A percentile compares a stretch with the other conserved stretches of the same genome.
phyloP scores from a whole-genome alignment of 1,139 yeast species.

The Sugiyamaella neomexicana region DNA sequence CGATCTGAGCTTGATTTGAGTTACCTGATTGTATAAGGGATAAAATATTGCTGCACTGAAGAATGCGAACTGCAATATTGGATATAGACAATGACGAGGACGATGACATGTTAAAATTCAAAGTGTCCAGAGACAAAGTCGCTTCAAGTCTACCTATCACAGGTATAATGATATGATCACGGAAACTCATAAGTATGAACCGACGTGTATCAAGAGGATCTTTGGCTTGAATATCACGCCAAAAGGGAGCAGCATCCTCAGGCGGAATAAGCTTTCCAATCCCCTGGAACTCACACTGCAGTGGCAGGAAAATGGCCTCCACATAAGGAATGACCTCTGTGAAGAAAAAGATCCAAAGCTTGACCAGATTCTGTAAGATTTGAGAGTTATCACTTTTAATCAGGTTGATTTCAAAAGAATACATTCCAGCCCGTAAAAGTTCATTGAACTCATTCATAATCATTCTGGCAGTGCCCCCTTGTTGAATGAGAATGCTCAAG shows the following conservation, averaged over 20 bases:
- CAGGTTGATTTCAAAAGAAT: conserved; percentile 40
- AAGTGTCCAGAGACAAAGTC: conserved; percentile 32
- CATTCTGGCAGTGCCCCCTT: conserved; percentile 42
- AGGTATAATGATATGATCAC: conserved; percentile 43
- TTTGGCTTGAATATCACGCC: conserved; percentile 41
- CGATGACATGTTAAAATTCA: conserved; percentile 25
- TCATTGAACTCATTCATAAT: conserved; percentile 50
- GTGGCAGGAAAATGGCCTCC: conserved; percentile 59
- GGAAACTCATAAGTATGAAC: conserved; percentile 38
- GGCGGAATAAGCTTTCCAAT: conserved; percentile 39
- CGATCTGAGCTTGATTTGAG: conserved; percentile 54
- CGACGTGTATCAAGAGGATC: conserved; percentile 38
- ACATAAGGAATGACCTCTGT: conserved; percentile 55
- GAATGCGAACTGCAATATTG: conserved; percentile 43
- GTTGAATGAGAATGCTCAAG: conserved; percentile 46
- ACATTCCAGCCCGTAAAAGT: conserved; percentile 48
- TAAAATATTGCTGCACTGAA: conserved; percentile 59
- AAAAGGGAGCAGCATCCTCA: conserved; percentile 41
- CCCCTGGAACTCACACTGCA: conserved; percentile 53
- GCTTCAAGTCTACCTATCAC: conserved; percentile 49
- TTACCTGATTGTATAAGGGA: conserved; percentile 53
- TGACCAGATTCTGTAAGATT: conserved; percentile 38
- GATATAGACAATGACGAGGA: conserved; percentile 23
- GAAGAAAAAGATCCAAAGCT: conserved; percentile 57
- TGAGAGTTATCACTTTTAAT: conserved; percentile 30